Base-by-base conservation (phyloP, 768 basidiomycete species). In the Fomitopsis serialis region DNA sequence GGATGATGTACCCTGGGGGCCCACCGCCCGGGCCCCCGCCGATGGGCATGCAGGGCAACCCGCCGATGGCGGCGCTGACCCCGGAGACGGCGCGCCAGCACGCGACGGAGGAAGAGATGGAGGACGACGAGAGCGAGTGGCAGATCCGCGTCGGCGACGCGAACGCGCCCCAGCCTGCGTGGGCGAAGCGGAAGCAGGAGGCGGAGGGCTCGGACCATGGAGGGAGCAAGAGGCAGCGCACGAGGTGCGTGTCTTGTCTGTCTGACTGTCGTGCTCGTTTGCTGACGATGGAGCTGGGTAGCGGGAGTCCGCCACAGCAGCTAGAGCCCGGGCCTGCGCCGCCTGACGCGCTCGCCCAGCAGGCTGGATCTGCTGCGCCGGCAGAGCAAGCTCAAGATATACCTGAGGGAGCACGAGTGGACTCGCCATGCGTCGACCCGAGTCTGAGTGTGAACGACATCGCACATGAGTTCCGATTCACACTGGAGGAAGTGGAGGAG, bases 401-500 rank as follows among this genome's bases (percentile, higher is more conserved):
- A 32, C 29, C 6, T 5, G 29, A 32, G 29, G 29, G 11, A 32
- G 29, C 29, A 32, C 6, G 29, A 11, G 6, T 5, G 29, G 11
- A 32, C 29, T 32, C 29, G 29, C 29, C 29, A 11, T 32, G 29
- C 43, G 76, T 89, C 25, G 86, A 89, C 58, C 80, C 80, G 60
- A 76, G 72, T 11, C 77, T 92, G 36, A 67, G 72, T 11, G 76
- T 92, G 36, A 67, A 69, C 27, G 79, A 84, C 27, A 89, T 92
- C 58, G 87, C 89, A 7, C 72, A 67, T 34, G 81, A 87, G 35
- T 86, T 74, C 60, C 75, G 82, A 47, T 92, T 92, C 65, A 87
- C 87, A 1, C 64, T 81, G 1, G 83, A 84, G 57, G 89, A 92
- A 67, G 88, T 92, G 13, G 78, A 85, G 62, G 87, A 85, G 61